Evolutionary conservation across 371 early-diverging fungal species (phyloP), one percentile per base, ranked within the genome.

Genomic region (Pancytospora philotis): DNA sequence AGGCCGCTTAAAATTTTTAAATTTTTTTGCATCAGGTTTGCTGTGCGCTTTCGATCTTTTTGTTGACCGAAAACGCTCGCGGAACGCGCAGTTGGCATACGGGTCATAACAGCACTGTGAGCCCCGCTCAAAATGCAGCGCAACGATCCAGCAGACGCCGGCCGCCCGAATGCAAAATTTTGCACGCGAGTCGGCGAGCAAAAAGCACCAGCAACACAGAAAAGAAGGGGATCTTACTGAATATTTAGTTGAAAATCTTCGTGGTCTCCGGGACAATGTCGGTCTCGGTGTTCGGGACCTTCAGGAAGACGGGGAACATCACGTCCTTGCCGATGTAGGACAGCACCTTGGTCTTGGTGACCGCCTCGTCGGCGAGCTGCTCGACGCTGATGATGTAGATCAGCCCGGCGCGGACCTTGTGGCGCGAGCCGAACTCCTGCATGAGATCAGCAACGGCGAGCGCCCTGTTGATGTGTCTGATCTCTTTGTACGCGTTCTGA

Each of bases 401-500:
- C 10, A 53, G 64, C 38, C 61, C 52, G 37, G 58, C 58, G 38
- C 66, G 74, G 25, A 71, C 71, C 55, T 69, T 74, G 62, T 79
- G 78, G 56, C 72, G 71, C 2, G 66, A 52, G 30, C 72, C 75
- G 32, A 80, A 62, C 48, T 81, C 79, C 32, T 49, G 41, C 52
- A 55, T 57, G 32, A 72, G 80, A 82, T 75, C 81, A 84, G 85
- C 86, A 50, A 98, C 95, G 65, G 96, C 98, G 72, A 86, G 91
- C 53, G 84, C 82, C 80, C 95, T 88, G 80, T 87, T 84, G 82
- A 93, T 83, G 80, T 91, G 93, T 80, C 98, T 89, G 89, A 94
- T 93, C 86, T 98, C 98, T 89, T 95, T 98, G 89, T 95, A 95
- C 91, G 96, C 94, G 88, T 96, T 96, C 88, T 95, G 94, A 71